Percentiles rank a stretch among this genome's conserved stretches.
phyloP scores from a whole-genome alignment of 1,284 basidiomycete species.

The Rhodofomes roseus region DNA sequence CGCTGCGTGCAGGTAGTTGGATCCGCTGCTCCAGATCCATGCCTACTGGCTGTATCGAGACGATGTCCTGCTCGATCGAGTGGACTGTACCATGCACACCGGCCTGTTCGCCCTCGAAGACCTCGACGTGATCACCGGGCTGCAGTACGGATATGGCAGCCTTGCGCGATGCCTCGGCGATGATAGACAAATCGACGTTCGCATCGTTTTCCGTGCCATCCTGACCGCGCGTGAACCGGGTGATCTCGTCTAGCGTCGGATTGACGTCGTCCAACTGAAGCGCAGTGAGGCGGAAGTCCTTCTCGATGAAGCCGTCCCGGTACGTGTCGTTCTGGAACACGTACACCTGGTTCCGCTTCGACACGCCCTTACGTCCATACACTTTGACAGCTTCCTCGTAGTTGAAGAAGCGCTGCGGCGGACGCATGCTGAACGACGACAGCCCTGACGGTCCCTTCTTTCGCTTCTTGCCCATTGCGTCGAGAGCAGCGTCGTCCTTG shows the following conservation, averaged over 20 bases:
- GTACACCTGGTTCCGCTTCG: slow-evolving; percentile 68
- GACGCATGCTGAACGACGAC: slow-evolving; percentile 56
- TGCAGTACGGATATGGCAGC: slow-evolving; percentile 89
- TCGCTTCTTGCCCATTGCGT: slow-evolving; percentile 55
- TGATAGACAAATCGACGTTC: slow-evolving; percentile 74
- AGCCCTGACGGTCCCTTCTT: slow-evolving; percentile 57
- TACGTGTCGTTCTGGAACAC: slow-evolving; percentile 94
- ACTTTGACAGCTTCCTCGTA: slow-evolving; percentile 90
- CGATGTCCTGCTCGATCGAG: slow-evolving; percentile 84
- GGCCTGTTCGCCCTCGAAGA: slow-evolving; percentile 94
- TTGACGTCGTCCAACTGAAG: slow-evolving; percentile 89
- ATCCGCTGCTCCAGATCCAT: slow-evolving; percentile 82
- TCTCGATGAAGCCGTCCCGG: slow-evolving; percentile 93
- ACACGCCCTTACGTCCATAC: slow-evolving; percentile 76
- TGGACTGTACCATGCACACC: slow-evolving; percentile 93
- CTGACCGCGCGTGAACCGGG: slow-evolving; percentile 76
- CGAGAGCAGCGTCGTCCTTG: slow-evolving; percentile 67
- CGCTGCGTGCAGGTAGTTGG: slow-evolving; percentile 85
- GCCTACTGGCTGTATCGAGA: slow-evolving; percentile 80
- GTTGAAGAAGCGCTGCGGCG: slow-evolving; percentile 92
- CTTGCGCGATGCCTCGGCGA: slow-evolving; percentile 86
- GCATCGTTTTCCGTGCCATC: slow-evolving; percentile 62
- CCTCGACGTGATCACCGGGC: slow-evolving; percentile 96
- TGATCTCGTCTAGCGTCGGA: slow-evolving; percentile 95
- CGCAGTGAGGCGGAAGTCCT: slow-evolving; percentile 86